These are phyloP conservation scores for Uncinocarpus reesii DNA, from an alignment of 2,329 filamentous ascomycete genomes.

Conservation along the genomic window DNA sequence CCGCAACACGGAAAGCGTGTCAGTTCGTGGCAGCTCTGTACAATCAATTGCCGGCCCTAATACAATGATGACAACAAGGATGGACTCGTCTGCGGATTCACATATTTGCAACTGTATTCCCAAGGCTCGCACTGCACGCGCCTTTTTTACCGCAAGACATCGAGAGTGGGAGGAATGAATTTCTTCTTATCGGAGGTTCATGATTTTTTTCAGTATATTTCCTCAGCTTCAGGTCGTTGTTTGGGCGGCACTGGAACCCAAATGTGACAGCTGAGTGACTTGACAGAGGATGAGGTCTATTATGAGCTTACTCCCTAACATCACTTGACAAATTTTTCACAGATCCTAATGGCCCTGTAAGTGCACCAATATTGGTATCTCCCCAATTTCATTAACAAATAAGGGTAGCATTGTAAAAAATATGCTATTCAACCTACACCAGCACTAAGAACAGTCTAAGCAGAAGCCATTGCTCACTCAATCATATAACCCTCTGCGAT, in stretches of 20 bases:
- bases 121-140: neutral
- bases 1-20: neutral
- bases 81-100: too few species aligned
- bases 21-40: neutral
- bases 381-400: too few species aligned
- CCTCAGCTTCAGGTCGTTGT: too few species aligned
- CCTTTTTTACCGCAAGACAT: slow-evolving; percentile 1
- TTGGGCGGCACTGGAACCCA: too few species aligned
- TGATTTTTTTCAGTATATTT: neutral
- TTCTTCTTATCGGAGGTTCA: neutral
- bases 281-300: too few species aligned
- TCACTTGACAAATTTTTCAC: too few species aligned
- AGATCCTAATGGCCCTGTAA: too few species aligned
- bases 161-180: neutral
- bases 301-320: too few species aligned
- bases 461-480: slow-evolving; percentile 25
- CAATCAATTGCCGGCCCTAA: slow-evolving; percentile 1
- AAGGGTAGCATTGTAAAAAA: too few species aligned
- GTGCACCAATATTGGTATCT: too few species aligned
- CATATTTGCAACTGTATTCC: neutral
- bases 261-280: too few species aligned
- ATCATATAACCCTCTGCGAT: slow-evolving; percentile 38
- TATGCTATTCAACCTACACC: neutral
- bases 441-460: neutral
- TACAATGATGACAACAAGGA: too few species aligned